phyloP scores from a whole-genome alignment of 176 grass and related monocot species.

The Lolium multiflorum region DNA sequence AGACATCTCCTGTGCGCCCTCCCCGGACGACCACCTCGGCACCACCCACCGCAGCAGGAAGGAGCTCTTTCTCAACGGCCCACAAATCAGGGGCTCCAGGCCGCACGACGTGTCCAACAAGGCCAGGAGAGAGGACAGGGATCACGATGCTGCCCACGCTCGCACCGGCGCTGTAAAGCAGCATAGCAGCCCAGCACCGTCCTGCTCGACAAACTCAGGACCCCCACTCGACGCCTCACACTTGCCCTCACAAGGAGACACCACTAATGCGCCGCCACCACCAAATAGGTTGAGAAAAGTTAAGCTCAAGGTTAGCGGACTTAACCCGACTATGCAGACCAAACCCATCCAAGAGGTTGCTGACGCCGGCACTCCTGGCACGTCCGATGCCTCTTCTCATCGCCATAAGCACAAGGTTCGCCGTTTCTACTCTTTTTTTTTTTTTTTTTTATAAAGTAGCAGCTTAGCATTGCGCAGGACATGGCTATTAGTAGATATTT shows the following conservation, averaged over 20 bases:
- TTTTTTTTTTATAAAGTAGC: background rate
- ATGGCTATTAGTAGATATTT: conserved; percentile 7
- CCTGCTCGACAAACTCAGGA: conserved; percentile 37
- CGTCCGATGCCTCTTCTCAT: conserved; percentile 39
- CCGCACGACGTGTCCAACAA: conserved; percentile 37
- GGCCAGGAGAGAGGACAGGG: conserved; percentile 53
- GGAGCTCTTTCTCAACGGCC: conserved; percentile 69
- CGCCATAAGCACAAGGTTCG: conserved; percentile 71
- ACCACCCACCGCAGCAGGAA: conserved; percentile 32
- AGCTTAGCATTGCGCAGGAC: background rate
- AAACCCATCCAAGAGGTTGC: conserved; percentile 45
- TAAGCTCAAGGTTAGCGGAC: conserved; percentile 82
- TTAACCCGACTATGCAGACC: conserved; percentile 61
- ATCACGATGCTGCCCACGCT: conserved; percentile 36
- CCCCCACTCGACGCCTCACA: conserved; percentile 34
- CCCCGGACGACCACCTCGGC: no score
- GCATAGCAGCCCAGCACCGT: conserved; percentile 43
- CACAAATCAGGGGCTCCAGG: conserved; percentile 33
- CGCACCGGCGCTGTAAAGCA: conserved; percentile 33
- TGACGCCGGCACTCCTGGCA: conserved; percentile 21
- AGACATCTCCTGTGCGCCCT: conserved; percentile 23
- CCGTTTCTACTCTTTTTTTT: conserved; percentile 29
- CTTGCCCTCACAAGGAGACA: conserved; percentile 2
- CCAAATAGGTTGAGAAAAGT: conserved; percentile 72
- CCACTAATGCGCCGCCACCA: conserved; percentile 1